Percentiles rank a stretch among this genome's conserved stretches.
Conservation (phyloP, 495 filamentous ascomycete species). For the Diplogelasinospora grovesii region DNA sequence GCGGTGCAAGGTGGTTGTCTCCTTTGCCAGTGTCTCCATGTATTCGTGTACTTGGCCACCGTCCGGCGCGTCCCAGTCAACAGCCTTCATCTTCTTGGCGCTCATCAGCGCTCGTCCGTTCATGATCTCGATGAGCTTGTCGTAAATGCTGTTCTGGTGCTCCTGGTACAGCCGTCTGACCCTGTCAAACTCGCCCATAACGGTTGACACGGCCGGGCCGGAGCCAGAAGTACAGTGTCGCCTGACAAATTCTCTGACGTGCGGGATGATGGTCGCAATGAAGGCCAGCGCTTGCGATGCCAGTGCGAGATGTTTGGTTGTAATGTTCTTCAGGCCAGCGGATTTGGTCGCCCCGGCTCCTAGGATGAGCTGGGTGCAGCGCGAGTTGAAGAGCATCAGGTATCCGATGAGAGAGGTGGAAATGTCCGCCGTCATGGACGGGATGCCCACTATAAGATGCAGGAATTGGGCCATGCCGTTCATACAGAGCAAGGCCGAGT, state of each 20-base stretch:
- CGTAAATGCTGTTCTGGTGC: conserved; percentile 87
- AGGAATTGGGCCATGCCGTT: conserved; percentile 75
- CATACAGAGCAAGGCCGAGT: conserved; percentile 72
- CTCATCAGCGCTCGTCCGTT: conserved; percentile 64
- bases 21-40: conserved; percentile 87
- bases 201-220: conserved; percentile 33
- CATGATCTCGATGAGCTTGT: conserved; percentile 97
- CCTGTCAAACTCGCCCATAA: conserved; percentile 91
- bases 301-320: conserved; percentile 88
- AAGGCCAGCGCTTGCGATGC: conserved; percentile 88
- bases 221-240: conserved; percentile 60
- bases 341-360: conserved; percentile 86
- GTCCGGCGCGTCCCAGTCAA: conserved; percentile 61
- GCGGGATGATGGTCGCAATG: conserved; percentile 77
- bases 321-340: conserved; percentile 95
- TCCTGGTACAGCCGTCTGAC: conserved; percentile 83
- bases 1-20: conserved; percentile 80
- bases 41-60: conserved; percentile 52
- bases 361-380: conserved; percentile 87
- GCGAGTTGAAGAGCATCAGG: conserved; percentile 86
- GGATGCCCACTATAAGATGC: conserved; percentile 74
- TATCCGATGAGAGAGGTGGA: conserved; percentile 57
- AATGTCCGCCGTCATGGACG: conserved; percentile 80
- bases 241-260: conserved; percentile 84
- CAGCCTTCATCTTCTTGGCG: conserved; percentile 66